phyloP scores from a whole-genome alignment of 257 asterid genomes.

The Solanum tacnaense region DNA sequence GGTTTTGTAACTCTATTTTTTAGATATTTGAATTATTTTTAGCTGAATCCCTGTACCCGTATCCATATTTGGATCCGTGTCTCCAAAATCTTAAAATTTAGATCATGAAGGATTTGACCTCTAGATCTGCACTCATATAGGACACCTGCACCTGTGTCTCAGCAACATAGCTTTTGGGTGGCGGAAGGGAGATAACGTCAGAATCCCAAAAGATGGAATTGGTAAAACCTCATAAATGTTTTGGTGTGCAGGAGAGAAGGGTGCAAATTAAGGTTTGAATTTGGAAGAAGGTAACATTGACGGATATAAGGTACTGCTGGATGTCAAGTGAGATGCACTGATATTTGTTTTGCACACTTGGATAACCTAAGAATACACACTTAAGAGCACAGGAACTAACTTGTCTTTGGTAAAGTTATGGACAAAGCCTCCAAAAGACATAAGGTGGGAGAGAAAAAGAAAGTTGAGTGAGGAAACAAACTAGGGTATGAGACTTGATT shows the following conservation, averaged over 20 bases:
- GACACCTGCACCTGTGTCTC: not conserved
- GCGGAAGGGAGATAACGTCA: not conserved
- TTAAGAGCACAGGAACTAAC: not conserved
- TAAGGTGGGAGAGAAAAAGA: not conserved
- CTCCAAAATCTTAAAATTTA: not conserved
- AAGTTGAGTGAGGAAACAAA: not conserved
- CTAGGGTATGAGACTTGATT: not conserved
- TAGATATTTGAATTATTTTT: not conserved
- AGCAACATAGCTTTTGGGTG: not conserved
- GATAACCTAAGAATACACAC: not conserved
- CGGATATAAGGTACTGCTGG: not conserved
- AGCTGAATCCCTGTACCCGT: not conserved
- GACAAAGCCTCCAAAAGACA: not conserved
- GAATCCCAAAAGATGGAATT: not conserved
- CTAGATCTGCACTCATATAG: not conserved
- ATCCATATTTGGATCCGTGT: not conserved
- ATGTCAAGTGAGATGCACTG: not conserved
- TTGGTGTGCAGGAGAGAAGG: not conserved
- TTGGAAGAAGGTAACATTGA: not conserved
- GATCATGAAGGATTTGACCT: not conserved
- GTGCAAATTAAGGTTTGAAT: not conserved
- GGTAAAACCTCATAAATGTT: not conserved
- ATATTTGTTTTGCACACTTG: not conserved
- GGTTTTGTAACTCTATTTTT: not conserved
- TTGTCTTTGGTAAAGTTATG: not conserved